A percentile compares a stretch with the other conserved stretches of the same genome.
These are phyloP conservation scores for Colletotrichum limetticola DNA, from an alignment of 2,329 filamentous ascomycete genomes.

Conservation along the genomic window DNA sequence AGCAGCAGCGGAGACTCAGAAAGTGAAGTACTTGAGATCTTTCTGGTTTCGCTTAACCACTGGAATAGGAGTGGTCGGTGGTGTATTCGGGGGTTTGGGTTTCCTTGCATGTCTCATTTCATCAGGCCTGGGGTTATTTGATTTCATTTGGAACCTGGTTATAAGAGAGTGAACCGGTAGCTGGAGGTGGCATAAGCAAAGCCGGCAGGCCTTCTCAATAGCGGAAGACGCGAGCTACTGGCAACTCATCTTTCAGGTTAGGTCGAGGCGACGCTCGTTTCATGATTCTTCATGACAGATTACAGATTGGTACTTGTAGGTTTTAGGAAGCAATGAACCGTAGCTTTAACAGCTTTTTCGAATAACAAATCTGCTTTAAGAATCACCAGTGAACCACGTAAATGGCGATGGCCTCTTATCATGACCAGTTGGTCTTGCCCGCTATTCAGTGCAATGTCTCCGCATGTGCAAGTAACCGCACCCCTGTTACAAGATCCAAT, in stretches of 20 bases:
- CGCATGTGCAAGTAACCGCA: neutral
- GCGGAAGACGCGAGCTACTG: slow-evolving; percentile 12
- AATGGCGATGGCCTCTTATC: neutral
- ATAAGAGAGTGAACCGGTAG: slow-evolving; percentile 7
- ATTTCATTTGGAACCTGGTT: slow-evolving; percentile 21
- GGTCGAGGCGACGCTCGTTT: slow-evolving; percentile 31
- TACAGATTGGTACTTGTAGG: slow-evolving; percentile 36
- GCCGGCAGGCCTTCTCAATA: neutral
- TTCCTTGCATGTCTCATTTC: slow-evolving; percentile 31
- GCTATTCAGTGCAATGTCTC: neutral
- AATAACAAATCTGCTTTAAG: neutral
- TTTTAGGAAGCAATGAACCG: slow-evolving; percentile 29
- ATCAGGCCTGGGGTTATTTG: slow-evolving; percentile 20
- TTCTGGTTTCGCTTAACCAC: neutral
- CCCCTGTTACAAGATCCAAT: slow-evolving; percentile 26
- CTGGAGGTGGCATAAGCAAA: neutral
- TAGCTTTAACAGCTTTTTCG: neutral
- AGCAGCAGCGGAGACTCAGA: slow-evolving; percentile 57
- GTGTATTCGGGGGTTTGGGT: slow-evolving; percentile 21
- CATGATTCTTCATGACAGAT: slow-evolving; percentile 28
- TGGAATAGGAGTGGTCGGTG: slow-evolving; percentile 29
- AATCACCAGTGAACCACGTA: no score
- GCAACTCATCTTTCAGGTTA: slow-evolving; percentile 17
- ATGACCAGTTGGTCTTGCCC: neutral
- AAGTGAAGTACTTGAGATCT: slow-evolving; percentile 44